phyloP scores from a whole-genome alignment of 768 basidiomycete species.

The Neoboletus magnificus region DNA sequence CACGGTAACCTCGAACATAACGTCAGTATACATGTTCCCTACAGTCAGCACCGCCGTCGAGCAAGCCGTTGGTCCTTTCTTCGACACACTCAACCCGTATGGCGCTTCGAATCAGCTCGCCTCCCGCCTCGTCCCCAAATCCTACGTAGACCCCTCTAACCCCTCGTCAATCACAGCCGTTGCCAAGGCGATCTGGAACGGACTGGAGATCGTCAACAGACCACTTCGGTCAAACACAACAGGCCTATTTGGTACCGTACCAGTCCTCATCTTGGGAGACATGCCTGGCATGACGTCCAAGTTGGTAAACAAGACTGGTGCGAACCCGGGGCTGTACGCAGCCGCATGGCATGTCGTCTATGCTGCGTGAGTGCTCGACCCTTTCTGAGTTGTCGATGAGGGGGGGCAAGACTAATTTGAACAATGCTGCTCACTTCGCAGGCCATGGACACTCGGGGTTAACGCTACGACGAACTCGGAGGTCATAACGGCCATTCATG shows the following conservation, averaged over 20 bases:
- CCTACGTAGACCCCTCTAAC: constrained; percentile 12
- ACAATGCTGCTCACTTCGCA: neutral
- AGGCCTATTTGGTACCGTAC: neutral
- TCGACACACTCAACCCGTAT: constrained; percentile 10
- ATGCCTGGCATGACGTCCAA: constrained; percentile 7
- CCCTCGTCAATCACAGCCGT: constrained; percentile 9
- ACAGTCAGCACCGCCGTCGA: constrained; percentile 7
- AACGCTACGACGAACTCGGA: neutral
- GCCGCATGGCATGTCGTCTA: constrained; percentile 15
- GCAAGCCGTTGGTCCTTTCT: constrained; percentile 8
- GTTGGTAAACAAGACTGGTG: constrained; percentile 7
- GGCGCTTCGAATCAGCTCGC: constrained; percentile 15
- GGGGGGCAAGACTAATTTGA: too few relatives aligned
- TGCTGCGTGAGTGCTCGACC: constrained; percentile 4
- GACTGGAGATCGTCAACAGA: constrained; percentile 10
- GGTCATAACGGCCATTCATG: constrained; percentile 5
- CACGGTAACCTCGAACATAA: constrained; percentile 14
- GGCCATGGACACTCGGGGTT: constrained; percentile 14
- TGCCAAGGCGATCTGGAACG: constrained; percentile 18
- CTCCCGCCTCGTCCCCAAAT: constrained; percentile 19
- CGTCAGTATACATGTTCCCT: constrained; percentile 13
- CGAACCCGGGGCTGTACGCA: constrained; percentile 17
- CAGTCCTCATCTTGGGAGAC: neutral
- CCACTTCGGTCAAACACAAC: neutral
- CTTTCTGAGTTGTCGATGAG: neutral